These are phyloP conservation scores for Tricholoma sp. DNA, from an alignment of 768 basidiomycete species.

Conservation along the genomic window DNA sequence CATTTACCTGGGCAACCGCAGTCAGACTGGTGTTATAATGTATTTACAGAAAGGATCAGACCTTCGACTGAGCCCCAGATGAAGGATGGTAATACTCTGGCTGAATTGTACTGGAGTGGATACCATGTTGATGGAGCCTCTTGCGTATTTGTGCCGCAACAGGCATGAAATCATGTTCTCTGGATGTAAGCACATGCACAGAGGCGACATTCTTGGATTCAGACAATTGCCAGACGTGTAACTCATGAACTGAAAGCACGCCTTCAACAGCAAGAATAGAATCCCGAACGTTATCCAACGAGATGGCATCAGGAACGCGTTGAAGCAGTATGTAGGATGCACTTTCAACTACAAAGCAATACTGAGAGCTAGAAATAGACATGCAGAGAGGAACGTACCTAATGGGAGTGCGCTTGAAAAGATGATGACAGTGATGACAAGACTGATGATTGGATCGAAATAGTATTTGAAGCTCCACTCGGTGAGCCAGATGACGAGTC, in stretches of 20 bases:
- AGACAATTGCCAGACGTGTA: slow-evolving; percentile 97
- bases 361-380: not conserved
- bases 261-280: slow-evolving; percentile 81
- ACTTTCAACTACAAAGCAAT: slow-evolving; percentile 55
- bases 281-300: slow-evolving; percentile 82
- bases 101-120: slow-evolving; percentile 93
- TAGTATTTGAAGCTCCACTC: slow-evolving; percentile 84
- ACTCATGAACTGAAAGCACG: slow-evolving; percentile 83
- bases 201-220: slow-evolving; percentile 94
- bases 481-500: slow-evolving; percentile 90
- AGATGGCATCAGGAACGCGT: slow-evolving; percentile 86
- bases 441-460: slow-evolving; percentile 88
- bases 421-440: slow-evolving; percentile 94
- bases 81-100: slow-evolving; percentile 64
- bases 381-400: slow-evolving; percentile 39
- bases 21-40: not conserved
- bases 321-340: slow-evolving; percentile 94
- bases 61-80: slow-evolving; percentile 47
- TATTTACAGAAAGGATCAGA: slow-evolving; percentile 15
- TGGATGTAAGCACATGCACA: slow-evolving; percentile 86
- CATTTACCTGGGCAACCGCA: slow-evolving; percentile 34
- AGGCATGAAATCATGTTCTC: slow-evolving; percentile 86
- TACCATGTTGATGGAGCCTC: slow-evolving; percentile 83
- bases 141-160: slow-evolving; percentile 81
- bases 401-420: slow-evolving; percentile 93